Base-by-base conservation (phyloP, 768 basidiomycete genomes). In the Gloeopeniophorella convolvens region DNA sequence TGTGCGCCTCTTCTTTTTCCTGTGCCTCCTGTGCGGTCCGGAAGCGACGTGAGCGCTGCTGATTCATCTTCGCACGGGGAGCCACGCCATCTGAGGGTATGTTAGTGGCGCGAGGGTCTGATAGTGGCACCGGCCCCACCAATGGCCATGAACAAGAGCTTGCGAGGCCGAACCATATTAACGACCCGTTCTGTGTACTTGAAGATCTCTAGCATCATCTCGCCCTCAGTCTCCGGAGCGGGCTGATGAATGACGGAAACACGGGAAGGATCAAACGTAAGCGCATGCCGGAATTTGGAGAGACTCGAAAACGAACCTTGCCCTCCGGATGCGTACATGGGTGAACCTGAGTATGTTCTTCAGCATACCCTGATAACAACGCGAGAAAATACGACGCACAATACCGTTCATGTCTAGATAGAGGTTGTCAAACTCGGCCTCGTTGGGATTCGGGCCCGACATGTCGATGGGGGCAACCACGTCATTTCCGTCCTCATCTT, bases 381-480 rank as follows among this genome's bases (percentile, higher is more conserved):
- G 42, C 6, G n/a, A 37, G 16, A 32, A 12, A 18, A 56, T 26
- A 36, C n/a, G 18, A 72, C 85, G 57, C 58, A 91, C 96, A 66
- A 98, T 98, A 58, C 91, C 96, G 66, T 99, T 99, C 96, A 99
- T 98, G 65, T 99, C 95, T 35, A 99, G 75, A 66, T 99, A 99
- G 39, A 99, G 72, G 66, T 90, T 92, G 71, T 99, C 96, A 59
- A 94, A 91, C 70, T 99, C 96, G 50, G 76, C 73, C 21, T 86
- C 91, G 65, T 99, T 99, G n/a, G 96, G 96, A 66, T 99, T 99
- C 27, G 87, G 76, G 31, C 71, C 64, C 26, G 79, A 70, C 55
- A 87, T 90, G 66, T 92, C 86, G 37, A 95, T 69, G 9, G 92
- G 93, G 48, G 90, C 74, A 27, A 75, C 71, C 43, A 89, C 72